Conservation (phyloP, 2,329 filamentous ascomycete species). For the Cladosporium sp. region DNA sequence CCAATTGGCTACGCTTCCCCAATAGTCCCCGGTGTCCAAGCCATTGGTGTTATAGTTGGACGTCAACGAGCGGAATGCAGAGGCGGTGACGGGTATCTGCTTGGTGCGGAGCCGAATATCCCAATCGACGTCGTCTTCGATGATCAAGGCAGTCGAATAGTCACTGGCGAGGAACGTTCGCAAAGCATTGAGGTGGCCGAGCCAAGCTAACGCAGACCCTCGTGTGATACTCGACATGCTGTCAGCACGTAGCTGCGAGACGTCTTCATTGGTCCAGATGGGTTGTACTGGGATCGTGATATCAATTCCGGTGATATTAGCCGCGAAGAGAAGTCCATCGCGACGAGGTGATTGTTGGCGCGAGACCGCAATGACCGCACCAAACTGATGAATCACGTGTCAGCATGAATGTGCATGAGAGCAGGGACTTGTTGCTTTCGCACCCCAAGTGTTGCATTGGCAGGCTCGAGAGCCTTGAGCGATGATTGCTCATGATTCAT, state of each 20-base stretch:
- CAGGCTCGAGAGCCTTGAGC: not conserved
- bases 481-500: not conserved
- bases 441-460: constrained; percentile 26
- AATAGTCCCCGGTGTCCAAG: constrained; percentile 32
- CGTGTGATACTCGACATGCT: constrained; percentile 34
- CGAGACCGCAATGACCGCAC: constrained; percentile 42
- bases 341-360: constrained; percentile 37
- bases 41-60: constrained; percentile 1
- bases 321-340: constrained; percentile 39
- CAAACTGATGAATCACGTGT: constrained; percentile 29
- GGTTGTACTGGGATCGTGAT: constrained; percentile 42
- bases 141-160: constrained; percentile 44
- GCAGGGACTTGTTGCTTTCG: not conserved
- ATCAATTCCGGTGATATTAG: constrained; percentile 41
- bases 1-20: constrained; percentile 41
- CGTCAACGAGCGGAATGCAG: constrained; percentile 39
- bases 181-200: constrained; percentile 43
- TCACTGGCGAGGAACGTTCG: constrained; percentile 44
- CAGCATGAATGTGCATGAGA: not conserved
- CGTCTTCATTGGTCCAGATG: constrained; percentile 39
- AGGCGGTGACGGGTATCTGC: constrained; percentile 45
- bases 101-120: constrained; percentile 45
- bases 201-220: constrained; percentile 43
- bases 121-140: constrained; percentile 50
- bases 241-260: constrained; percentile 31